Percentiles rank a stretch among this genome's conserved stretches.
These are phyloP conservation scores for Penicillium malachiteum DNA, from an alignment of 495 filamentous ascomycete genomes.

Conservation along the genomic window DNA sequence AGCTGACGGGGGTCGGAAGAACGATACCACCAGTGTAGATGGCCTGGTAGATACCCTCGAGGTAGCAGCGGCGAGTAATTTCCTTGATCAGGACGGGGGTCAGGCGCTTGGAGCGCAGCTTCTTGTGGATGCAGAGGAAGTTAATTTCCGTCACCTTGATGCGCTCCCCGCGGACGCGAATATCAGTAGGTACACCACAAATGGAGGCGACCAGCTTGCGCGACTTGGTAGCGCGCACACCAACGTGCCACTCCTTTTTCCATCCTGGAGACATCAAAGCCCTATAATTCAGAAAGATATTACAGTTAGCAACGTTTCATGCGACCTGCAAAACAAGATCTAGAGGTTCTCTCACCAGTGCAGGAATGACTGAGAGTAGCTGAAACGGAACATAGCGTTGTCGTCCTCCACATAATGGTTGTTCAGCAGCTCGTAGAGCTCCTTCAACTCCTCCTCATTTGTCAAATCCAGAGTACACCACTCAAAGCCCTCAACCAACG, in stretches of 20 bases:
- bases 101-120: slow-evolving; percentile 87
- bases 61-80: slow-evolving; percentile 86
- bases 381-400: slow-evolving; percentile 95
- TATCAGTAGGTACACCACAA: slow-evolving; percentile 77
- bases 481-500: slow-evolving; percentile 75
- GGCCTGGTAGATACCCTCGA: slow-evolving; percentile 82
- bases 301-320: slow-evolving; percentile 3
- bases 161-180: slow-evolving; percentile 74
- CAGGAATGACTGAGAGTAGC: slow-evolving; percentile 84
- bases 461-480: slow-evolving; percentile 91
- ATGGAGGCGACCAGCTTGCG: slow-evolving; percentile 91
- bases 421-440: slow-evolving; percentile 84
- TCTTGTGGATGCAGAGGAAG: slow-evolving; percentile 97
- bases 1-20: slow-evolving; percentile 84
- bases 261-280: slow-evolving; percentile 94
- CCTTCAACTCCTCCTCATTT: slow-evolving; percentile 74
- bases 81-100: slow-evolving; percentile 95
- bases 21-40: slow-evolving; percentile 93
- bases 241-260: slow-evolving; percentile 92
- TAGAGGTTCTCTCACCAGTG: slow-evolving; percentile 63
- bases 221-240: slow-evolving; percentile 76
- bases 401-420: slow-evolving; percentile 97
- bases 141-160: slow-evolving; percentile 89
- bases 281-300: slow-evolving; percentile 50
- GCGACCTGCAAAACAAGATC: background rate